phyloP scores from a whole-genome alignment of 2,329 filamentous ascomycete genomes.

The Stachybotrys echinatus region DNA sequence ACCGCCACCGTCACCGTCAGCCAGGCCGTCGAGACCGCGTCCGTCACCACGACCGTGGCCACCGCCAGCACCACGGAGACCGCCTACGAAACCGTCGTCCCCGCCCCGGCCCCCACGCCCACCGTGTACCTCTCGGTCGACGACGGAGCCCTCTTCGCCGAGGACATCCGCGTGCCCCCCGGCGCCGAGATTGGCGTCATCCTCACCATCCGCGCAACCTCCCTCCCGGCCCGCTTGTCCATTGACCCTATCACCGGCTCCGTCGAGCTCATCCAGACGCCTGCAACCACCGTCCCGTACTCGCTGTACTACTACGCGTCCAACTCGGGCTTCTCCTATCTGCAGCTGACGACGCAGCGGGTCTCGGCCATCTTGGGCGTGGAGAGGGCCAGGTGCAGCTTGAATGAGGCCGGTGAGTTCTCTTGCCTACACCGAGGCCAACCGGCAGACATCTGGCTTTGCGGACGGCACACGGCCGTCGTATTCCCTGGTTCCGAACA shows the following conservation, averaged over 20 bases:
- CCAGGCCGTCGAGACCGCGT: conserved; percentile 3
- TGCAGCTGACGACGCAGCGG: neutral
- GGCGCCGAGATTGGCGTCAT: conserved; percentile 5
- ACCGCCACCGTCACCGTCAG: conserved; percentile 1
- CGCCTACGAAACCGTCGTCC: neutral
- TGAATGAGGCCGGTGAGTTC: neutral
- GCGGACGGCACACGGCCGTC: neutral
- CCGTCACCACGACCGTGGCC: conserved; percentile 1
- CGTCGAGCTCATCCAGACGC: neutral
- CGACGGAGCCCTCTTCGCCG: neutral
- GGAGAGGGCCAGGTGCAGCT: neutral
- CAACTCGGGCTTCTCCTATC: neutral
- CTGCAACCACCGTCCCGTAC: neutral
- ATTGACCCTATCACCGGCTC: neutral
- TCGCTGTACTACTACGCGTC: neutral
- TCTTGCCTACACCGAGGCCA: neutral
- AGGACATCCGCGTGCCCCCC: conserved; percentile 3
- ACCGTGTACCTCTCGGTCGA: conserved; percentile 1
- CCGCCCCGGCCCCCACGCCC: neutral
- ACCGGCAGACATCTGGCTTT: neutral
- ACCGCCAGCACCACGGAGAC: conserved; percentile 5
- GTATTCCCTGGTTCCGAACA: neutral
- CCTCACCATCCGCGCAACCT: neutral
- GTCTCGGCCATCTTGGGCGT: neutral
- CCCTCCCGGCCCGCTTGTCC: neutral